phyloP scores from a whole-genome alignment of 805 yeast genomes.

The Yarrowia divulgata region DNA sequence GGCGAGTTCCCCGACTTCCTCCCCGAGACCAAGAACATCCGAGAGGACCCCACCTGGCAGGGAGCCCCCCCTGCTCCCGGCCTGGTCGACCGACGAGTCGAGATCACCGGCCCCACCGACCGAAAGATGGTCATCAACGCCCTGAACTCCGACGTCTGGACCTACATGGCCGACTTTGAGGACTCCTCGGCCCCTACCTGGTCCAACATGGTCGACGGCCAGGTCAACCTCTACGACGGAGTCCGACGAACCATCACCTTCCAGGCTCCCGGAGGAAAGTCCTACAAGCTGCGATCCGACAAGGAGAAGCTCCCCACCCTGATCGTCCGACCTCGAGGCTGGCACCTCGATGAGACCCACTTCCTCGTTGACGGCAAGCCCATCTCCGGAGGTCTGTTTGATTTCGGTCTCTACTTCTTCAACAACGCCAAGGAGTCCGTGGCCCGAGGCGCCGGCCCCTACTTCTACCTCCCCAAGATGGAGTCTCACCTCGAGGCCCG shows the following conservation, averaged over 20 bases:
- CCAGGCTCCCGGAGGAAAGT: constrained; percentile 50
- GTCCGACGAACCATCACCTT: constrained; percentile 63
- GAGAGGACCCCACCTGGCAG: constrained; percentile 73
- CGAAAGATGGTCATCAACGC: constrained; percentile 80
- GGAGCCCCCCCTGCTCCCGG: constrained; percentile 76
- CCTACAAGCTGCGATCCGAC: constrained; percentile 61
- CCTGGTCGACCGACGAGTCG: constrained; percentile 73
- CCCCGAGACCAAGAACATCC: constrained; percentile 66
- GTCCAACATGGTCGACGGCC: constrained; percentile 71
- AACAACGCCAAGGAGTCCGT: constrained; percentile 69
- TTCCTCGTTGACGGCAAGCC: constrained; percentile 72
- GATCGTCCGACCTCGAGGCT: constrained; percentile 67
- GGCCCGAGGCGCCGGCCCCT: constrained; percentile 69
- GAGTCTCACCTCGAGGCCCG: constrained; percentile 79
- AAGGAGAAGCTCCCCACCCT: constrained; percentile 60
- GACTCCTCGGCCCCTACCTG: constrained; percentile 77
- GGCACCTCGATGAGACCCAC: constrained; percentile 76
- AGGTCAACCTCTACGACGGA: constrained; percentile 72
- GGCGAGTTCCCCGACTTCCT: constrained; percentile 74
- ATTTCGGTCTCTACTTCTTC: constrained; percentile 73
- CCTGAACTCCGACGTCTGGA: constrained; percentile 69
- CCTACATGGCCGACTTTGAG: constrained; percentile 80
- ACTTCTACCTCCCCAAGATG: constrained; percentile 78
- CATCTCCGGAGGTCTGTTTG: constrained; percentile 69
- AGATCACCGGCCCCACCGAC: constrained; percentile 79